Evolutionary conservation across 1,284 basidiomycete genomes (phyloP), one percentile per base, ranked within the genome.

Genomic region (Puccinia triticina): DNA sequence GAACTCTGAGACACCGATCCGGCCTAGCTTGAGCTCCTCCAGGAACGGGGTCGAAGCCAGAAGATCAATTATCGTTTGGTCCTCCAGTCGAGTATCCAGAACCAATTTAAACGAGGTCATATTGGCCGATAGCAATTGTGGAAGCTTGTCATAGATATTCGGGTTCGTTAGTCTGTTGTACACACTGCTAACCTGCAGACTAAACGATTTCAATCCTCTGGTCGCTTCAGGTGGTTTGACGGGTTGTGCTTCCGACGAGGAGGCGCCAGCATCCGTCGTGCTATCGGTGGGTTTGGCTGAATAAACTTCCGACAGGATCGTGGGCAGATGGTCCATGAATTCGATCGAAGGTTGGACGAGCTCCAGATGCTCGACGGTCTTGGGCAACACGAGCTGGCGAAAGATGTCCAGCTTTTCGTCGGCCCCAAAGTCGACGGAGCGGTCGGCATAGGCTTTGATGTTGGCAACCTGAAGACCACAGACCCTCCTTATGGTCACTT

Each of bases 321-420:
- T 46, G 21, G 66, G 66, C 2, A 69, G 66, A 11, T 18, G 7
- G 43, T 69, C 40, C 66, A 69, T 69, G 66, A 69, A 48, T 48
- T 69, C 66, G 23, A 46, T 46, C 37, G 66, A 48, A 46, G 66
- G 66, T 37, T 69, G 66, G 10, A 69, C 66, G n/a, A 69, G 66
- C 18, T 69, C 43, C 1, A 69, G 66, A 48, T 46, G 40, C n/a
- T 69, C 23, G 26, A 69, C 43, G 3, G 66, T 46, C 37, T 40
- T 18, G n/a, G 66, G 66, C 29, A 69, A 69, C 8, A 48, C 40
- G 23, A 69, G 40, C 8, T 69, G 43, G 1, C 11, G 66, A 16
- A 69, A 69, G 40, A 69, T n/a, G 12, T 69, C 66, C 7, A 48
- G 66, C 66, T 40, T 34, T 7, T 46, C 0, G 0, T 46, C 66